Percentiles rank a stretch among this genome's conserved stretches.
Evolutionary conservation across 305 asterid species (phyloP).

Genomic region (Solanum hybrid): DNA sequence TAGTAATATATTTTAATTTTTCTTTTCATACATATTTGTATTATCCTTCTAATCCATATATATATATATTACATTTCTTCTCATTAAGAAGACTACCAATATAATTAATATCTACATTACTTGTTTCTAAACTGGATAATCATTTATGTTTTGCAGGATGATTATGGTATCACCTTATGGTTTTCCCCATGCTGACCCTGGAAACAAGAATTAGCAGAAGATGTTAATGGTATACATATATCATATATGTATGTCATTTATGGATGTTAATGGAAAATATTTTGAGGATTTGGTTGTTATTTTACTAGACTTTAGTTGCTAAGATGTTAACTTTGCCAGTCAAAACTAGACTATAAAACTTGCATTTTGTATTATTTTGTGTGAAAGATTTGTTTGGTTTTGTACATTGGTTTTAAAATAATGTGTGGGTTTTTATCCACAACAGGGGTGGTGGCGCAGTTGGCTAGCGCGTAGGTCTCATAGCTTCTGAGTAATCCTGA

Average conservation of each 20-base stretch:
- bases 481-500: slow-evolving; percentile 80
- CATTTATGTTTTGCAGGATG: not conserved
- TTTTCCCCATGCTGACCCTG: not conserved
- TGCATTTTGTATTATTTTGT: not conserved
- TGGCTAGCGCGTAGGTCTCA: slow-evolving; percentile 98
- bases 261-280: not conserved
- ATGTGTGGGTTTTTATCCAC: not conserved
- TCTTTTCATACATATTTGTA: not conserved
- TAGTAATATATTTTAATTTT: not conserved
- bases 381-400: not conserved
- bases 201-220: not conserved
- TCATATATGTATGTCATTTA: not conserved
- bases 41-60: not conserved
- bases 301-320: not conserved
- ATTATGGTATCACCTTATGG: not conserved
- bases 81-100: not conserved
- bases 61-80: not conserved
- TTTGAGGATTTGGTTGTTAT: not conserved
- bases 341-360: not conserved
- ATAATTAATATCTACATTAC: not conserved
- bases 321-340: not conserved
- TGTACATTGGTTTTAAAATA: no score
- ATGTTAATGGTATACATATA: not conserved
- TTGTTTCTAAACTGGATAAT: not conserved
- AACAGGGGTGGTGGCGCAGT: slow-evolving; percentile 66